Evolutionary conservation across 768 basidiomycete genomes (phyloP).

Genomic region (Crepidotus variabilis): DNA sequence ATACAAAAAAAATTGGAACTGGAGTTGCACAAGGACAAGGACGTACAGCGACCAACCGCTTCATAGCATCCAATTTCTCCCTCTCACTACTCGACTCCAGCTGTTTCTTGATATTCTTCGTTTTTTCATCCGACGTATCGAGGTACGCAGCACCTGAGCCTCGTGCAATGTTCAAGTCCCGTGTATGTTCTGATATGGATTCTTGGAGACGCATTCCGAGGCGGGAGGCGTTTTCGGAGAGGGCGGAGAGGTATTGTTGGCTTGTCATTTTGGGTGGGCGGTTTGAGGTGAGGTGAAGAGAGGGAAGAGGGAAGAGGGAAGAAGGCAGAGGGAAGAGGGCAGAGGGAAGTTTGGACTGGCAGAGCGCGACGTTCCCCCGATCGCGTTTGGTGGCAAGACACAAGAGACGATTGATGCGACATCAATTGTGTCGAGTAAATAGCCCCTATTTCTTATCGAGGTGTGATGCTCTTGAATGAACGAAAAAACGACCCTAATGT

Average conservation of each 20-base stretch:
- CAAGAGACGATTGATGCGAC: too few relatives aligned
- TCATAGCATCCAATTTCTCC: conserved; percentile 94
- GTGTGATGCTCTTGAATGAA: too few relatives aligned
- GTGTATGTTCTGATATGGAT: conserved; percentile 75
- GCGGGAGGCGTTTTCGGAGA: conserved; percentile 82
- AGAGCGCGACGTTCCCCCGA: too few relatives aligned
- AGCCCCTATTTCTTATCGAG: too few relatives aligned
- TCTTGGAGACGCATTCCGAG: conserved; percentile 83
- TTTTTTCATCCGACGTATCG: conserved; percentile 75
- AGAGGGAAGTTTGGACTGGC: too few relatives aligned
- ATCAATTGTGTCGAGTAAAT: too few relatives aligned
- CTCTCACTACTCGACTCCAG: conserved; percentile 85
- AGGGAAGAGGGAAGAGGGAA: too few relatives aligned
- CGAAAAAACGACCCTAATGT: too few relatives aligned
- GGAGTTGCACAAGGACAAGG: not conserved
- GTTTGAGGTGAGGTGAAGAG: too few relatives aligned
- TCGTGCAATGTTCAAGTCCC: conserved; percentile 59
- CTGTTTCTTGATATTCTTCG: conserved; percentile 72
- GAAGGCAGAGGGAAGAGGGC: too few relatives aligned
- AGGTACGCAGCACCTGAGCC: conserved; percentile 56
- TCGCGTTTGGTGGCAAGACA: too few relatives aligned
- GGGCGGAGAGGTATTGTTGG: conserved; percentile 41
- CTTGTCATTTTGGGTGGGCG: conserved; percentile 29
- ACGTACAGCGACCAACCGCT: conserved; percentile 85
- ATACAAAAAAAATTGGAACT: not conserved